A percentile compares a stretch with the other conserved stretches of the same genome.
These are phyloP conservation scores for Pelargonium fulgidum DNA, from an alignment of 441 rosid genomes.

Conservation along the genomic window DNA sequence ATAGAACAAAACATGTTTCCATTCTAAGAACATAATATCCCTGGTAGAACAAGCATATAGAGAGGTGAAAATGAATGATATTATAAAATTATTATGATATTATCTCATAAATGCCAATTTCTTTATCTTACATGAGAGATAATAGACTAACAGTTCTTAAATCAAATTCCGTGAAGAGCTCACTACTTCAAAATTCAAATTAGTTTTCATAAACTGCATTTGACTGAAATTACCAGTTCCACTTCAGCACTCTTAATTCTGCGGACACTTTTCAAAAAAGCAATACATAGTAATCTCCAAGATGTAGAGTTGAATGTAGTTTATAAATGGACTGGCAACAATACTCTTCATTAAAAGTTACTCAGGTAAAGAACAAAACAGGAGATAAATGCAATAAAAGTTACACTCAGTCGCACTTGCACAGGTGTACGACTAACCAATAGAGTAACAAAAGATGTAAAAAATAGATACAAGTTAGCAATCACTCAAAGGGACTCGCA, in stretches of 20 bases:
- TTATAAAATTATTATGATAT: no score
- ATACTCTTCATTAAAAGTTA: background rate
- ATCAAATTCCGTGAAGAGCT: no score
- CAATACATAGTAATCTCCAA: background rate
- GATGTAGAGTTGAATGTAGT: background rate
- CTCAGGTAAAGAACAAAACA: background rate
- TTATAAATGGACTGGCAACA: background rate
- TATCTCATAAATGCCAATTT: no score
- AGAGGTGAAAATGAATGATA: no score
- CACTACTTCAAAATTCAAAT: no score
- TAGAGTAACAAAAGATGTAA: background rate
- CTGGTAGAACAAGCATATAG: no score
- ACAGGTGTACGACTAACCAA: background rate
- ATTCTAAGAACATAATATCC: no score
- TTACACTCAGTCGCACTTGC: background rate
- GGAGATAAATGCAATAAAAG: background rate
- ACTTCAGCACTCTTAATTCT: background rate
- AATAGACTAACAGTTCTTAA: no score
- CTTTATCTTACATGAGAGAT: no score
- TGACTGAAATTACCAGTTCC: background rate
- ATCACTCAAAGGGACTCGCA: conserved; percentile 27
- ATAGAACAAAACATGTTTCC: no score
- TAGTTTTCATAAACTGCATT: no score
- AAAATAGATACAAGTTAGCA: background rate
- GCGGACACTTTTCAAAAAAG: background rate